phyloP scores from a whole-genome alignment of 2,329 filamentous ascomycete species.

The Chaetomium sp. region DNA sequence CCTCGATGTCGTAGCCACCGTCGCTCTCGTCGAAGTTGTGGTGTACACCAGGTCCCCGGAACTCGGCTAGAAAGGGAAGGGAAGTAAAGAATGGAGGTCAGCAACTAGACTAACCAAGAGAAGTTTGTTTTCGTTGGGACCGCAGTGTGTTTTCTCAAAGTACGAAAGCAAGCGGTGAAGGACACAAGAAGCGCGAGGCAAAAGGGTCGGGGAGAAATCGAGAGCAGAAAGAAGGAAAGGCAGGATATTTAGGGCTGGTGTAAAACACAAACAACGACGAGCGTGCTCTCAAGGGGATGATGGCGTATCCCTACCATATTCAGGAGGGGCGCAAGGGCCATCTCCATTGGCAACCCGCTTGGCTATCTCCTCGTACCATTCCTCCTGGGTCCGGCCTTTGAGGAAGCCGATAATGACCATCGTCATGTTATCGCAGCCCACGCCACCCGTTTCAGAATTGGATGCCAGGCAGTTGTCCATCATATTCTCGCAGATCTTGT shows the following conservation, averaged over 20 bases:
- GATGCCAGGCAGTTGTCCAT: constrained; percentile 99
- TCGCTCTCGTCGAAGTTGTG: constrained; percentile 78
- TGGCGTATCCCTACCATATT: constrained; percentile 82
- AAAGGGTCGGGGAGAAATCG: neutral
- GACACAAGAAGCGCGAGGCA: neutral
- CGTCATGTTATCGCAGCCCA: constrained; percentile 99
- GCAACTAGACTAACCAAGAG: constrained; percentile 17
- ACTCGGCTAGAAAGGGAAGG: constrained; percentile 57
- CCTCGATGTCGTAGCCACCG: constrained; percentile 68
- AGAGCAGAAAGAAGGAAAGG: constrained; percentile 4
- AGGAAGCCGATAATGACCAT: constrained; percentile 88
- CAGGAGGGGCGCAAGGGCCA: constrained; percentile 94
- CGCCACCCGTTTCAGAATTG: constrained; percentile 94
- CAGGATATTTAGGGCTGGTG: constrained; percentile 8
- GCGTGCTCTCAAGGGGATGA: constrained; percentile 19
- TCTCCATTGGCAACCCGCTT: constrained; percentile 93
- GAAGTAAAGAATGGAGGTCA: constrained; percentile 19
- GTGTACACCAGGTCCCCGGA: constrained; percentile 74
- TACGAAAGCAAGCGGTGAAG: neutral
- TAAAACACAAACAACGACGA: neutral
- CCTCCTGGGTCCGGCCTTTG: constrained; percentile 85
- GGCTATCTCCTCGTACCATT: constrained; percentile 96
- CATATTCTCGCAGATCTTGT: constrained; percentile 98
- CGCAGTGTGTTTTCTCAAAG: too few species aligned
- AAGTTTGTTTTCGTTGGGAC: neutral